Percentiles rank a stretch among this genome's conserved stretches.
These are phyloP conservation scores for Sphaerostilbella broomeana DNA, from an alignment of 2,329 filamentous ascomycete species.

Conservation along the genomic window DNA sequence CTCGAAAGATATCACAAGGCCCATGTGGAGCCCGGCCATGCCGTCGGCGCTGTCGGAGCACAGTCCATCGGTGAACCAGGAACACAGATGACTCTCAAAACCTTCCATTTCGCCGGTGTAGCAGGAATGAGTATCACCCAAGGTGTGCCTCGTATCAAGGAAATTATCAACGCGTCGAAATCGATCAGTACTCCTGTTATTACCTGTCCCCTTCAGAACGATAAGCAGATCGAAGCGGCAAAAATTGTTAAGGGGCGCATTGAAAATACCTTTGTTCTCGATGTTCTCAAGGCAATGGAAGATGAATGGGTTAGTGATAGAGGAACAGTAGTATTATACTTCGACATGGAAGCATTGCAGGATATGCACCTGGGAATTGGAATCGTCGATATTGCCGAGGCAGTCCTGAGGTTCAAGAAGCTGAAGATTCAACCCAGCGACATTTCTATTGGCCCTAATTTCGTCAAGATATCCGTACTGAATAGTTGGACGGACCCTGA, in stretches of 20 bases:
- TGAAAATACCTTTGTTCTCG: constrained; percentile 86
- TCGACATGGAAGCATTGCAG: constrained; percentile 72
- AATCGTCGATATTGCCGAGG: constrained; percentile 63
- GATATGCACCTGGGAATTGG: constrained; percentile 76
- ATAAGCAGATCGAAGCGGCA: constrained; percentile 69
- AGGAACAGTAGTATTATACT: constrained; percentile 70
- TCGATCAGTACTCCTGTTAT: constrained; percentile 92
- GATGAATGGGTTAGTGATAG: constrained; percentile 78
- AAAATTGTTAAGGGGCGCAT: constrained; percentile 87
- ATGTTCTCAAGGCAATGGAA: constrained; percentile 74
- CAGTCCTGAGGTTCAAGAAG: constrained; percentile 76
- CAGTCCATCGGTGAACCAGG: constrained; percentile 98
- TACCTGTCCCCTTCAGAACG: constrained; percentile 74
- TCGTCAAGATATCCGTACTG: constrained; percentile 67
- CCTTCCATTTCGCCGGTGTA: constrained; percentile 99
- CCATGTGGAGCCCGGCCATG: constrained; percentile 88
- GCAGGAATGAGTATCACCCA: constrained; percentile 99
- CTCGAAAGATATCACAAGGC: constrained; percentile 86
- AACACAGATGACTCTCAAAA: constrained; percentile 98
- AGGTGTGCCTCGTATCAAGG: constrained; percentile 98
- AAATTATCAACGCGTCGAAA: constrained; percentile 98
- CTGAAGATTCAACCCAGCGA: constrained; percentile 67
- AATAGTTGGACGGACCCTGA: constrained; percentile 28
- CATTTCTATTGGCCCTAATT: constrained; percentile 51
- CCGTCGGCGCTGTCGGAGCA: constrained; percentile 90